These are phyloP conservation scores for Neurospora sp. DNA, from an alignment of 495 filamentous ascomycete genomes.

Conservation along the genomic window DNA sequence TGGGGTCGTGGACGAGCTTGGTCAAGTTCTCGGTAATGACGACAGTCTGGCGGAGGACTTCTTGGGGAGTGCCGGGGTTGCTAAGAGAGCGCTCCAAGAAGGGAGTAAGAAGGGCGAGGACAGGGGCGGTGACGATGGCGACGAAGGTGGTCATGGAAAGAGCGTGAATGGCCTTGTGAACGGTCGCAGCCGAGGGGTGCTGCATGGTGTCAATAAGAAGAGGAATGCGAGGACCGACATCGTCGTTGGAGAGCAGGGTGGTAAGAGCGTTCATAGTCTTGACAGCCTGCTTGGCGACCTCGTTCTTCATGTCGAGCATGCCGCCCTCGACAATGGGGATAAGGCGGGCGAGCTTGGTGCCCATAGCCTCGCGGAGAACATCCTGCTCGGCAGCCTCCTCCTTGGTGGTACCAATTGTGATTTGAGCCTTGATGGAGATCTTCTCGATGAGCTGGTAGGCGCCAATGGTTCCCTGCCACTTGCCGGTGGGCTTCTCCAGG, in stretches of 20 bases:
- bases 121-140: conserved; percentile 92
- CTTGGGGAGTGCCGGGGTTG: conserved; percentile 79
- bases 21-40: conserved; percentile 99
- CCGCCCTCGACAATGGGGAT: conserved; percentile 88
- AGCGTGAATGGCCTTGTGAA: conserved; percentile 93
- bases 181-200: conserved; percentile 75
- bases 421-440: conserved; percentile 88
- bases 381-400: conserved; percentile 81
- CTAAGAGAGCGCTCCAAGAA: conserved; percentile 89
- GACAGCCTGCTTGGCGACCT: conserved; percentile 78
- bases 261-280: conserved; percentile 88
- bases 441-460: conserved; percentile 72
- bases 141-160: conserved; percentile 99
- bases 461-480: conserved; percentile 92
- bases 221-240: conserved; percentile 87
- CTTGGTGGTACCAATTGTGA: conserved; percentile 61
- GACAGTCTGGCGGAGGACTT: conserved; percentile 89
- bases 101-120: conserved; percentile 91
- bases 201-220: conserved; percentile 93
- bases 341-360: conserved; percentile 75
- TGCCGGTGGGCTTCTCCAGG: conserved; percentile 68
- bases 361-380: conserved; percentile 82
- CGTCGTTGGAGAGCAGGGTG: conserved; percentile 89
- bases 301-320: conserved; percentile 92
- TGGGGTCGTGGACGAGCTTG: conserved; percentile 94